These are phyloP conservation scores for Venturiaceae sp. DNA, from an alignment of 2,329 filamentous ascomycete species.

Conservation along the genomic window DNA sequence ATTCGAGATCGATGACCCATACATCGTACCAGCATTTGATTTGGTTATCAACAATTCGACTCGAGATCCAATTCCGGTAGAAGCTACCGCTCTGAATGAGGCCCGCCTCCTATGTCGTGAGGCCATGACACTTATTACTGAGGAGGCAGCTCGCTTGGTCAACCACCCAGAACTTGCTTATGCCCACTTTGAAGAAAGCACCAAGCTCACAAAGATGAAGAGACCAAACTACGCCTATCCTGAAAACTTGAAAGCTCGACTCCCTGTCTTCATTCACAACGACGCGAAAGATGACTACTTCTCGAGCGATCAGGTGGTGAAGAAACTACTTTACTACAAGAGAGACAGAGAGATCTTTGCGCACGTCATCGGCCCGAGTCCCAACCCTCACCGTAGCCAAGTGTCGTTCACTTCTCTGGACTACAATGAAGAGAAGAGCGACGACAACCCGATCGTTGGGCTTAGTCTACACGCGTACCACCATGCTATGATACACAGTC, in stretches of 20 bases:
- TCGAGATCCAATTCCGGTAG: constrained; percentile 17
- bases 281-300: constrained; percentile 16
- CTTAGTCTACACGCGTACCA: constrained; percentile 18
- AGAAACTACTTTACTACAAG: constrained; percentile 15
- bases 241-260: constrained; percentile 17
- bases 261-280: constrained; percentile 19
- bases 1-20: constrained; percentile 16
- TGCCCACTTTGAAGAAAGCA: constrained; percentile 16
- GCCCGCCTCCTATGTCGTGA: constrained; percentile 18
- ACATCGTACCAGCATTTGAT: constrained; percentile 12
- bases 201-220: constrained; percentile 19
- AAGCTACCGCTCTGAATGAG: constrained; percentile 19
- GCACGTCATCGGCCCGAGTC: constrained; percentile 18
- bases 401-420: constrained; percentile 19
- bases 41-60: constrained; percentile 15
- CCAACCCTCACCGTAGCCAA: constrained; percentile 15
- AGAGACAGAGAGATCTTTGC: constrained; percentile 16
- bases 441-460: constrained; percentile 13
- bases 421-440: constrained; percentile 14
- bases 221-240: constrained; percentile 21
- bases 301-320: constrained; percentile 13
- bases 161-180: constrained; percentile 21
- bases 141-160: constrained; percentile 20
- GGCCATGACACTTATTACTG: constrained; percentile 21
- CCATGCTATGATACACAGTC: background rate